These are phyloP conservation scores for Acacia pycnantha DNA, from an alignment of 331 rosid species.

Conservation along the genomic window DNA sequence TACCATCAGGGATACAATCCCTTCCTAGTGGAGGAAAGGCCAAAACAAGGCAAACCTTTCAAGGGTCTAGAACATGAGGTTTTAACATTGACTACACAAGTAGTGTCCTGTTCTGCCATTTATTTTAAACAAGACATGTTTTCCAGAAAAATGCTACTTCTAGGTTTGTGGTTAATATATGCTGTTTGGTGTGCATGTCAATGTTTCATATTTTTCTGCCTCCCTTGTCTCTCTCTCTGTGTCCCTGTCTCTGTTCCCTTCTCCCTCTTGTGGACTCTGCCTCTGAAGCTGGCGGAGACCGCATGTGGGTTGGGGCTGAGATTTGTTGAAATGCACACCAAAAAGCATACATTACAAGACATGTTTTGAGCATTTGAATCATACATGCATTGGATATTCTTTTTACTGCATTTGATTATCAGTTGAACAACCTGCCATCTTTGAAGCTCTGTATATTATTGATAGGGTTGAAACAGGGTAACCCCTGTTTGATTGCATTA, in stretches of 20 bases:
- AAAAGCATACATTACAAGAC: neutral
- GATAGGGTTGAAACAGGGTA: neutral
- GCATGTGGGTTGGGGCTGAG: neutral
- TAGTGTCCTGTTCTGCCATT: neutral
- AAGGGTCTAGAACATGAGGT: neutral
- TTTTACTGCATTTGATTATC: neutral
- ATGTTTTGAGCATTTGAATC: neutral
- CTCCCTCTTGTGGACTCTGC: neutral
- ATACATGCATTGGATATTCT: neutral
- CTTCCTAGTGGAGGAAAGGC: neutral
- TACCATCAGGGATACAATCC: neutral
- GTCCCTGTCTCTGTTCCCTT: no score
- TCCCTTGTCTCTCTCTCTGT: neutral
- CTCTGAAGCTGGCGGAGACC: neutral
- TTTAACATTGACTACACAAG: neutral
- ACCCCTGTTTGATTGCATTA: neutral
- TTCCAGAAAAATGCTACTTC: slow-evolving; percentile 35
- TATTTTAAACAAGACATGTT: neutral
- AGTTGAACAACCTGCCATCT: neutral
- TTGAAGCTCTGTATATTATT: neutral
- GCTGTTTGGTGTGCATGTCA: neutral
- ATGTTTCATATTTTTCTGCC: neutral
- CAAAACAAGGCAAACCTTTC: neutral
- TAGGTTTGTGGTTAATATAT: neutral
- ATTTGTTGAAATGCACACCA: neutral